phyloP scores from a whole-genome alignment of 192 early-diverging fungal species.

The Kickxella alabastrina region DNA sequence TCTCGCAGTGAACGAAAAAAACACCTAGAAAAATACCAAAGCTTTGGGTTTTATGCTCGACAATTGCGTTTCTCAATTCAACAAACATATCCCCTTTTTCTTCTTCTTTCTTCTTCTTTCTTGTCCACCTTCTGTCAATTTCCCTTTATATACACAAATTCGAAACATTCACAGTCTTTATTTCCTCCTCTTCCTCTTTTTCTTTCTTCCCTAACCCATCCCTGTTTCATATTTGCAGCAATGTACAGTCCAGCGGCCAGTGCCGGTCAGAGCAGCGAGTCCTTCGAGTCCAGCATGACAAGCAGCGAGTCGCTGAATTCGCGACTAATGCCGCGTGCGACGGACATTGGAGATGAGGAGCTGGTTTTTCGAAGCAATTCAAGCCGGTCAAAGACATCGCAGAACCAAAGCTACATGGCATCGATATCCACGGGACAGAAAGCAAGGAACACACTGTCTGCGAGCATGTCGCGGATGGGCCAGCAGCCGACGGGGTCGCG shows the following conservation, averaged over 20 bases:
- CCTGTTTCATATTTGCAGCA: too few species aligned
- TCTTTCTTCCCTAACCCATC: too few species aligned
- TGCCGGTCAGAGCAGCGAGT: constrained; percentile 38
- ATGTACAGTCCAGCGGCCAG: constrained; percentile 37
- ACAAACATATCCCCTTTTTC: too few species aligned
- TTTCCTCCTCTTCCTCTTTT: too few species aligned
- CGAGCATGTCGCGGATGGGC: constrained; percentile 15
- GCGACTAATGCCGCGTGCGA: constrained; percentile 45
- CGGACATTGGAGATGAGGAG: constrained; percentile 40
- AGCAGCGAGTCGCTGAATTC: constrained; percentile 22
- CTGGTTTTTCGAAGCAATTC: constrained; percentile 47
- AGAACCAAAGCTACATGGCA: constrained; percentile 50
- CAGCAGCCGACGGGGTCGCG: constrained; percentile 9
- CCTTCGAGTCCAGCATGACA: constrained; percentile 19
- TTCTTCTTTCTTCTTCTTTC: too few species aligned
- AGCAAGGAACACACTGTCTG: constrained; percentile 22
- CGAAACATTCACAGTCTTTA: too few species aligned
- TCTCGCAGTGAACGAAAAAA: too few species aligned
- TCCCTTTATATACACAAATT: too few species aligned
- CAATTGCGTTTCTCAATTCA: too few species aligned
- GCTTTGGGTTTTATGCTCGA: too few species aligned
- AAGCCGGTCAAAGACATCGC: constrained; percentile 34
- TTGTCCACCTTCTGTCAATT: too few species aligned
- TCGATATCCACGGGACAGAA: constrained; percentile 46
- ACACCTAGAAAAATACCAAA: too few species aligned